Evolutionary conservation across 148 eudicot genomes (phyloP).

Genomic region (Fagopyrum homotropicum): DNA sequence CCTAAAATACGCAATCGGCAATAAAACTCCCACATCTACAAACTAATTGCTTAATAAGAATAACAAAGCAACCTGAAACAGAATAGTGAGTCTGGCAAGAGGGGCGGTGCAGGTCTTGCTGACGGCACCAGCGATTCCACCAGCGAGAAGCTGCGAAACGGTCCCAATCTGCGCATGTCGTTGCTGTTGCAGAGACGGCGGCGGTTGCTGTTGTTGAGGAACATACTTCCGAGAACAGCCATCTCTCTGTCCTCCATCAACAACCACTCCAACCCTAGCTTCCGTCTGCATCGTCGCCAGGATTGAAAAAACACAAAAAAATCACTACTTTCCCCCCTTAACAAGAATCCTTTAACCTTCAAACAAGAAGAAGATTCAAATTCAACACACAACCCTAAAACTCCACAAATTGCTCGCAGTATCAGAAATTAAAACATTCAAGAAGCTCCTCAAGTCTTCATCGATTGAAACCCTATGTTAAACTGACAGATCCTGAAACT

Average conservation of each 20-base stretch:
- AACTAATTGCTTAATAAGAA: background rate
- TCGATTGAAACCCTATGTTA: background rate
- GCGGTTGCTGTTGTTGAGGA: constrained; percentile 22
- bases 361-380: background rate
- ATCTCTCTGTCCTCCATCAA: constrained; percentile 48
- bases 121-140: constrained; percentile 70
- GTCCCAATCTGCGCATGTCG: constrained; percentile 46
- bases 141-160: constrained; percentile 56
- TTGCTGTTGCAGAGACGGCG: constrained; percentile 3
- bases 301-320: background rate
- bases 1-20: background rate
- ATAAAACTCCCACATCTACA: background rate
- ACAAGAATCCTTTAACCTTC: background rate
- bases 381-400: background rate
- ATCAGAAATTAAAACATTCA: background rate
- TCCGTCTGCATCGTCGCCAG: constrained; percentile 64
- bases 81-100: constrained; percentile 63
- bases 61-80: constrained; percentile 43
- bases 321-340: background rate
- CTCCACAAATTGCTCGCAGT: background rate
- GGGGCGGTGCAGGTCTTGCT: constrained; percentile 81
- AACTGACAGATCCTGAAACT: constrained; percentile 2
- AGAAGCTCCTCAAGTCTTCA: background rate
- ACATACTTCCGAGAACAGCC: constrained; percentile 35
- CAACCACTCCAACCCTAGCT: constrained; percentile 75